Percentiles rank a stretch among this genome's conserved stretches.
Conservation (phyloP, 306 rosid species). For the Coriaria nepalensis region DNA sequence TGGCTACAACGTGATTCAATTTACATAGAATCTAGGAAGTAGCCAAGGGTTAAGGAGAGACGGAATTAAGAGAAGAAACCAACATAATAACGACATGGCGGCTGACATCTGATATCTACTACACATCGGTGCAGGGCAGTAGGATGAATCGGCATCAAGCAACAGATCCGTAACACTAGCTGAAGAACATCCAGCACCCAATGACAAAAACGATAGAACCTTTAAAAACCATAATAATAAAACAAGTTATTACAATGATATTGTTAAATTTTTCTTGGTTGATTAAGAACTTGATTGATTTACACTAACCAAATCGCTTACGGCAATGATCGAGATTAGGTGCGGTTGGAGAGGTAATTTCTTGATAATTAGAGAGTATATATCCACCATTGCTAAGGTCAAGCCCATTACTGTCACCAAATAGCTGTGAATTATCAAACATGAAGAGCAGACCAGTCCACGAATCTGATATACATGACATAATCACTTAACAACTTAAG, state of each 20-base stretch:
- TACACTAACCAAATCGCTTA: conserved; percentile 65
- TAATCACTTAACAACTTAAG: no score
- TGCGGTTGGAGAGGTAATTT: conserved; percentile 42
- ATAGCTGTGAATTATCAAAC: conserved; percentile 42
- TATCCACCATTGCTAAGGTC: conserved; percentile 66
- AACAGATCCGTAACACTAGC: conserved; percentile 53
- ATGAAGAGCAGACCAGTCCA: no score
- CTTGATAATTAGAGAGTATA: conserved; percentile 54
- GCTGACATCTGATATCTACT: conserved; percentile 69
- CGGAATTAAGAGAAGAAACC: conserved; percentile 60
- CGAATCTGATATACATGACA: no score
- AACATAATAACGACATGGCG: conserved; percentile 79
- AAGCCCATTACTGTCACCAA: conserved; percentile 89
- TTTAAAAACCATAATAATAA: conserved; percentile 7
- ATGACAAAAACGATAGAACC: conserved; percentile 57
- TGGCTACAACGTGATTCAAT: no score
- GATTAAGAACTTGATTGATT: conserved; percentile 3
- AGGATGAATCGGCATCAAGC: conserved; percentile 20
- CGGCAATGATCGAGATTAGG: conserved; percentile 31
- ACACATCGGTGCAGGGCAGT: conserved; percentile 45
- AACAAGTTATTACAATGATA: conserved; percentile 1
- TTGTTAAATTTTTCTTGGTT: conserved; percentile 5
- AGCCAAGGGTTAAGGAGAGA: conserved; percentile 82
- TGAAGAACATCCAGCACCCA: conserved; percentile 76
- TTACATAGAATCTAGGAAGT: conserved; percentile 38